These are phyloP conservation scores for Claviceps sorghi DNA, from an alignment of 2,329 filamentous ascomycete genomes.

Conservation along the genomic window DNA sequence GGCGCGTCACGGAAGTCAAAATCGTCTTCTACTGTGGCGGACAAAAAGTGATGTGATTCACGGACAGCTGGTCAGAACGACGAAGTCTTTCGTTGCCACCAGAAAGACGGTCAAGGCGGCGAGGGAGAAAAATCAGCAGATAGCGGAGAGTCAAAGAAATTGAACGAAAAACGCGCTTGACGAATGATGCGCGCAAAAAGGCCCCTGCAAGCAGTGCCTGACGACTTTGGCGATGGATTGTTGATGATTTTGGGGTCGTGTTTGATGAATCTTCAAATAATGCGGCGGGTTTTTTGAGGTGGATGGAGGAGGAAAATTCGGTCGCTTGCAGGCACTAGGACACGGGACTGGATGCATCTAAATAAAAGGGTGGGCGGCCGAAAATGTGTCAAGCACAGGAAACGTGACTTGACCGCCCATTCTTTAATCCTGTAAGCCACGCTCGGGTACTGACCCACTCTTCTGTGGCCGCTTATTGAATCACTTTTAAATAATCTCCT, in stretches of 20 bases:
- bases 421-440: not conserved
- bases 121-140: not conserved
- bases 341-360: not conserved
- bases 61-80: slow-evolving; percentile 4
- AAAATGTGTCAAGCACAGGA: not conserved
- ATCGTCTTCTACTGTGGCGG: slow-evolving; percentile 11
- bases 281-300: not conserved
- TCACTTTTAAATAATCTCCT: too few relatives aligned
- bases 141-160: not conserved
- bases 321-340: not conserved
- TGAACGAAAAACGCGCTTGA: not conserved
- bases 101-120: slow-evolving; percentile 1
- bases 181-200: not conserved
- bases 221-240: not conserved
- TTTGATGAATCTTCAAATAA: not conserved
- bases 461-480: not conserved
- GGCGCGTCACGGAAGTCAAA: slow-evolving; percentile 6
- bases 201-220: not conserved
- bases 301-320: not conserved
- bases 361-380: slow-evolving; percentile 3
- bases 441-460: not conserved
- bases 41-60: slow-evolving; percentile 8
- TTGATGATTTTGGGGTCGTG: not conserved
- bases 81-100: not conserved
- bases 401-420: slow-evolving; percentile 3